Base-by-base conservation (phyloP, 169 alveolate genomes). In the Plasmodium fragile region DNA sequence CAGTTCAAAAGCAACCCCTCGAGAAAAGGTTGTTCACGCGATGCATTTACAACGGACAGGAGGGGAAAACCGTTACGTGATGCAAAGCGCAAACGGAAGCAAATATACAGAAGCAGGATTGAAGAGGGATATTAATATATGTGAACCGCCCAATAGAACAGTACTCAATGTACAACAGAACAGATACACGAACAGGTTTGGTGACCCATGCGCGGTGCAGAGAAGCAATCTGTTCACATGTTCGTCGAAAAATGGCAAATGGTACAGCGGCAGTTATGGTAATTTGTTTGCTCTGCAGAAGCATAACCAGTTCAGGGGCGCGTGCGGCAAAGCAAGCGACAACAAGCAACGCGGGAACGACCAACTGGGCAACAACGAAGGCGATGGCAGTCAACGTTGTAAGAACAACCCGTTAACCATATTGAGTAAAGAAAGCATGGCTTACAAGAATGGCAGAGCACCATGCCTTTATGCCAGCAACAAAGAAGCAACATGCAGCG, bases 1-100 rank as follows among this genome's bases (percentile, higher is more conserved):
- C 49, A 79, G n/a, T 65, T 18, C 75, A 22, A 79, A 79, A n/a
- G 30, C 43, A 34, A 30, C 52, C 4, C 28, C 43, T 4, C 8
- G 34, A 5, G 75, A 34, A 39, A 59, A 55, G 32, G 36, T 41
- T 28, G 49, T 13, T 69, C 72, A 65, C 43, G 82, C 39, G 32
- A 34, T n/a, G 34, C 28, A 82, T 6, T n/a, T 70, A 82, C 10
- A 39, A 69, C 43, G 70, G 22, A 65, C 11, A 0, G 53, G 28
- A 39, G 49, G 71, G 55, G n/a, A 82, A 82, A 82, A 34, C 16
- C 43, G 75, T 32, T 49, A 70, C 52, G 49, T 65, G 32, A 45
- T 69, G 39, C 28, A 32, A 28, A n/a, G 34, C 32, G 73, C 82
- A 69, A 70, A 70, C 41, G 32, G 25, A 82, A 69, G 22, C 70